Conservation (phyloP, 2,329 filamentous ascomycete species). For the Xylaria sp. region DNA sequence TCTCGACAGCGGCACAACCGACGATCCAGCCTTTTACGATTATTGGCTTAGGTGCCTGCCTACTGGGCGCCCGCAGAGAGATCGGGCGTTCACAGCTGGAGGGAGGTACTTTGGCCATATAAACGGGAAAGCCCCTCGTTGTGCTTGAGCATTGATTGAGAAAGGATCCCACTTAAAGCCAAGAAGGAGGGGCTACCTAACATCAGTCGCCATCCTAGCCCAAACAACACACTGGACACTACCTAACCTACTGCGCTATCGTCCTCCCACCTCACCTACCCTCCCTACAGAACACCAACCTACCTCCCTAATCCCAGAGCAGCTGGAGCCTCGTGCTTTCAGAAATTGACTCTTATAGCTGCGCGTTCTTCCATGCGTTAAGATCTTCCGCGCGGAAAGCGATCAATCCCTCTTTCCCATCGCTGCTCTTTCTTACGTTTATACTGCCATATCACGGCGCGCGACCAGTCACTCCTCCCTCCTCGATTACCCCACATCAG, state of each 20-base stretch:
- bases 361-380: not conserved
- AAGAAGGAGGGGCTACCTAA: not conserved
- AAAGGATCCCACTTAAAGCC: not conserved
- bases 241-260: not conserved
- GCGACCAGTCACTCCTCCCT: not conserved
- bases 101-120: no score
- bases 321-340: constrained; percentile 18
- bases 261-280: not conserved
- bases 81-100: no score
- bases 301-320: not conserved
- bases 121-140: not conserved
- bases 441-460: no score
- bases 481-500: constrained; percentile 30
- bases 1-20: not conserved
- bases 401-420: constrained; percentile 1
- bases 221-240: not conserved
- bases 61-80: not conserved
- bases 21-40: not conserved
- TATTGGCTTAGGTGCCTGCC: not conserved
- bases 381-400: not conserved
- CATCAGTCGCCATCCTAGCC: not conserved
- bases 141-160: not conserved
- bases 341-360: not conserved
- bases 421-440: constrained; percentile 1
- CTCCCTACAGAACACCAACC: no score